phyloP scores from a whole-genome alignment of 192 early-diverging fungal genomes.

The Backusella westeae region DNA sequence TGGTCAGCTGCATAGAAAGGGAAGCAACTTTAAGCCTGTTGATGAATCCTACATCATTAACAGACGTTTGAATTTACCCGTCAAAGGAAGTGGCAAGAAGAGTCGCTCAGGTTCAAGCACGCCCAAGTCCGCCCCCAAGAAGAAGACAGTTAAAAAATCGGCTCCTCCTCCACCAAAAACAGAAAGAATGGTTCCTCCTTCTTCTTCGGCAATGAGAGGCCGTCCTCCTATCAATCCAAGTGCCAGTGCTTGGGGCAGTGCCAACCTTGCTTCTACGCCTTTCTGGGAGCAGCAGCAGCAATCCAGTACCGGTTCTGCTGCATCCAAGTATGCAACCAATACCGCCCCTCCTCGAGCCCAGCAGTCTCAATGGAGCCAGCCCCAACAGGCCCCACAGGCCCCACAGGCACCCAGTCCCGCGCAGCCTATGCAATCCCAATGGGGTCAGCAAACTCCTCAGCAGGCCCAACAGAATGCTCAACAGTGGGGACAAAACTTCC shows the following conservation, averaged over 20 bases:
- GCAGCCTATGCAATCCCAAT: neutral
- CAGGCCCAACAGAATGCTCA: neutral
- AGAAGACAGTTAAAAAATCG: neutral
- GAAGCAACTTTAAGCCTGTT: constrained; percentile 34
- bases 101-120: neutral
- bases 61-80: constrained; percentile 20
- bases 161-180: neutral
- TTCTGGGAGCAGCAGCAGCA: constrained; percentile 27
- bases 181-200: neutral
- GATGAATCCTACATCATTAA: constrained; percentile 32
- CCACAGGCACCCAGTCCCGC: neutral
- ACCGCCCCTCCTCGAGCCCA: constrained; percentile 11
- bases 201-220: neutral
- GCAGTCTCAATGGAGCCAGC: constrained; percentile 8
- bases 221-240: neutral
- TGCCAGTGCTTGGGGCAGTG: constrained; percentile 18
- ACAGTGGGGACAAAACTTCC: neutral
- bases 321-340: constrained; percentile 15
- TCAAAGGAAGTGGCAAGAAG: constrained; percentile 14
- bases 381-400: neutral
- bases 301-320: neutral
- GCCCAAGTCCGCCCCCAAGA: neutral
- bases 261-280: constrained; percentile 13
- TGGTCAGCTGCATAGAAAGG: constrained; percentile 33
- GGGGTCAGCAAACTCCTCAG: neutral